Evolutionary conservation across 176 grass and related monocot species (phyloP).

Genomic region (Ensete glaucum): DNA sequence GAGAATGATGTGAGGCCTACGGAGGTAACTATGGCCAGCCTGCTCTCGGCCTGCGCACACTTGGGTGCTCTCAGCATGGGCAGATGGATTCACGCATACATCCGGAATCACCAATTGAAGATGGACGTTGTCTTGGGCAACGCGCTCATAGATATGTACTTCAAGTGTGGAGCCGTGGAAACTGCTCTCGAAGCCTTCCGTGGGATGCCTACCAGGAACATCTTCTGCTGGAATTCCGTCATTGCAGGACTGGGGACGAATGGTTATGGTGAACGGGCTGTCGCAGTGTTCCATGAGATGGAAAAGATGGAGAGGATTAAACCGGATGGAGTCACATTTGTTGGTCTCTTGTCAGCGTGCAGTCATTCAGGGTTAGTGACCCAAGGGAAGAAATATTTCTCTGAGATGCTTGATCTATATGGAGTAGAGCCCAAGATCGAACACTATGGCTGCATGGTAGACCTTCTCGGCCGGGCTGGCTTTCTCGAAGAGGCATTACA

Average conservation of each 20-base stretch:
- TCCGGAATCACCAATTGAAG: constrained; percentile 7
- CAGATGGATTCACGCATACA: constrained; percentile 13
- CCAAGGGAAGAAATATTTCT: constrained; percentile 11
- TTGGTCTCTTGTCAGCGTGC: constrained; percentile 11
- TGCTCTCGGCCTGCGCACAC: constrained; percentile 11
- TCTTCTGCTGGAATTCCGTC: constrained; percentile 19
- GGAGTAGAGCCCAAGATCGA: constrained; percentile 14
- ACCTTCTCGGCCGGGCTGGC: constrained; percentile 7
- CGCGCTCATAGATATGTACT: constrained; percentile 21
- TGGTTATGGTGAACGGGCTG: constrained; percentile 3
- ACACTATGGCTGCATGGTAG: constrained; percentile 19
- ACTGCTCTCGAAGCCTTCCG: constrained; percentile 6
- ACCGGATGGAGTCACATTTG: constrained; percentile 18
- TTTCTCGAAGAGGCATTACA: constrained; percentile 12
- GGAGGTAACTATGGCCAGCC: constrained; percentile 16
- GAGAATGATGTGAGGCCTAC: constrained; percentile 17
- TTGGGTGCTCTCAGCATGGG: constrained; percentile 18
- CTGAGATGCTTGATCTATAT: constrained; percentile 4
- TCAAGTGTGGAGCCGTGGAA: constrained; percentile 15
- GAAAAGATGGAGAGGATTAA: constrained; percentile 1
- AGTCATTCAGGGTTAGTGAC: constrained; percentile 12
- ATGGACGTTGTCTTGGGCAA: constrained; percentile 17
- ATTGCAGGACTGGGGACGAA: constrained; percentile 13
- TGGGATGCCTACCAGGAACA: constrained; percentile 14
- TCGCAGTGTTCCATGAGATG: constrained; percentile 3